Percentiles rank a stretch among this genome's conserved stretches.
phyloP scores from a whole-genome alignment of 352 stramenopile species.

The Chrysophaeum taylorii region DNA sequence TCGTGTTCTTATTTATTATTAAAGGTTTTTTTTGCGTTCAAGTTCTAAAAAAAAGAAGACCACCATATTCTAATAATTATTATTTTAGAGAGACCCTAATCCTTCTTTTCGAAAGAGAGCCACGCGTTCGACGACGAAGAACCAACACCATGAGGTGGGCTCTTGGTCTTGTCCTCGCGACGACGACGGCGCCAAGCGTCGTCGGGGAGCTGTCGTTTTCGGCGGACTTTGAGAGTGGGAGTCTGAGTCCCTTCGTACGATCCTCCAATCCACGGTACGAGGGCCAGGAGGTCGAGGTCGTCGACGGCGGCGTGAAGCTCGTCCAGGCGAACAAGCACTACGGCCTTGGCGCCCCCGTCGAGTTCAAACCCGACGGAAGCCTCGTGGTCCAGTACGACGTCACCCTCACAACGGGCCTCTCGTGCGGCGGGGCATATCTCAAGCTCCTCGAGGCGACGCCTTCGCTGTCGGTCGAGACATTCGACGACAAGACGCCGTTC shows the following conservation, averaged over 20 bases:
- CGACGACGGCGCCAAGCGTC: too few species aligned
- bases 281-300: not conserved
- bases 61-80: too few species aligned
- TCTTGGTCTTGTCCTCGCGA: too few species aligned
- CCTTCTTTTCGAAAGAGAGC: too few species aligned
- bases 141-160: too few species aligned
- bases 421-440: conserved; percentile 68
- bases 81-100: too few species aligned
- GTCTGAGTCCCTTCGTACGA: not conserved
- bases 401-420: not conserved
- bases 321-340: not conserved
- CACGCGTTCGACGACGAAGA: too few species aligned
- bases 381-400: conserved; percentile 15
- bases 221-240: not conserved
- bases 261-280: not conserved
- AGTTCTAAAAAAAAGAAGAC: too few species aligned
- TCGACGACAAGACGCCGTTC: conserved; percentile 87
- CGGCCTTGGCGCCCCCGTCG: not conserved
- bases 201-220: too few species aligned
- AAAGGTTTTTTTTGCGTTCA: too few species aligned
- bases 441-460: conserved; percentile 76
- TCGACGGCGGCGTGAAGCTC: not conserved
- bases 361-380: not conserved
- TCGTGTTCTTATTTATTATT: too few species aligned
- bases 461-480: conserved; percentile 71